Evolutionary conservation across 352 stramenopile species (phyloP).

Genomic region (Vaucheria bursata): DNA sequence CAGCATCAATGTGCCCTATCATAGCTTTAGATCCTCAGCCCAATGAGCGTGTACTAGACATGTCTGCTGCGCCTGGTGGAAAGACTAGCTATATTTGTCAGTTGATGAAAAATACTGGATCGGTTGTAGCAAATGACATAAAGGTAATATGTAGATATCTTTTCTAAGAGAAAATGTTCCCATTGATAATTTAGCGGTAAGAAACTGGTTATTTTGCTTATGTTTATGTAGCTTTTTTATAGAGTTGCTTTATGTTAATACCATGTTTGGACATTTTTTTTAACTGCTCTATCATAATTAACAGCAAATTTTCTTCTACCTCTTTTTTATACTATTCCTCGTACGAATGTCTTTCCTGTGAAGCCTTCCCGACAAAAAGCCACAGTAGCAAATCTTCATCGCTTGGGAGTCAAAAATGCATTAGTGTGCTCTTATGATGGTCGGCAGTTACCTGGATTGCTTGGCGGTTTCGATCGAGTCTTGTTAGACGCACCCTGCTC

Average conservation of each 20-base stretch:
- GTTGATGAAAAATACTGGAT: constrained; percentile 98
- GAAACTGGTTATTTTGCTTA: too few relatives aligned
- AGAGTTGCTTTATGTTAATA: too few relatives aligned
- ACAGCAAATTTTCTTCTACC: too few relatives aligned
- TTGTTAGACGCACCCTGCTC: constrained; percentile 87
- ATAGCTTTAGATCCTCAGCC: constrained; percentile 93
- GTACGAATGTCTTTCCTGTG: background rate
- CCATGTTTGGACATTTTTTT: too few relatives aligned
- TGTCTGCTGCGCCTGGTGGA: constrained; percentile 92
- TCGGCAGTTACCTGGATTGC: constrained; percentile 54
- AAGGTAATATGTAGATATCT: constrained; percentile 51
- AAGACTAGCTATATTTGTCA: constrained; percentile 99
- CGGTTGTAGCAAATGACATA: constrained; percentile 97
- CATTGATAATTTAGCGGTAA: too few relatives aligned
- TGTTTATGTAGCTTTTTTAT: too few relatives aligned
- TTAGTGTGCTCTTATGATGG: constrained; percentile 92
- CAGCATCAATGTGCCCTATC: constrained; percentile 95
- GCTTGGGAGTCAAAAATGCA: constrained; percentile 95
- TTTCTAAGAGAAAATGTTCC: too few relatives aligned
- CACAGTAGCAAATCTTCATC: constrained; percentile 96
- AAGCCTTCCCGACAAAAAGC: constrained; percentile 64
- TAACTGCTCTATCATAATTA: too few relatives aligned
- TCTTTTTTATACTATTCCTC: background rate
- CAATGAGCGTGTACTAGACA: constrained; percentile 89
- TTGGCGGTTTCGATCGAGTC: constrained; percentile 93